These are phyloP conservation scores for Trichoderma harzianum DNA, from an alignment of 2,329 filamentous ascomycete genomes.

Conservation along the genomic window DNA sequence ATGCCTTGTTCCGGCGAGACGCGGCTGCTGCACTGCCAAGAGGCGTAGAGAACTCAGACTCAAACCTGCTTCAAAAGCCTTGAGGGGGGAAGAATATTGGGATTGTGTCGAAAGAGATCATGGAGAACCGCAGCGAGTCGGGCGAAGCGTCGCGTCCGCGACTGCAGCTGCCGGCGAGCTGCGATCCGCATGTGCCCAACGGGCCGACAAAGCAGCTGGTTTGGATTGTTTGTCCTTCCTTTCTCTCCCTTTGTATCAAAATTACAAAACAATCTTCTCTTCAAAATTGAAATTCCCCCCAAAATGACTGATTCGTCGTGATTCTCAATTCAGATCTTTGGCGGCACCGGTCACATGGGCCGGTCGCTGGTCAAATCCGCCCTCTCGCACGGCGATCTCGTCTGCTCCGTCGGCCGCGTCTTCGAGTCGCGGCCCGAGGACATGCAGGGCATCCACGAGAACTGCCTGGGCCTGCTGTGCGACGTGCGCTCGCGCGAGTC, in stretches of 20 bases:
- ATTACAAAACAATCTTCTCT: not conserved
- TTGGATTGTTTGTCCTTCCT: conserved; percentile 69
- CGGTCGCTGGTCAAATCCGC: conserved; percentile 82
- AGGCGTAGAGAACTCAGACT: not conserved
- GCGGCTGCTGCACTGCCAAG: conserved; percentile 1
- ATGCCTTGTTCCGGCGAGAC: not conserved
- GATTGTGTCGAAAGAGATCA: not conserved
- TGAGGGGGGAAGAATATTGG: not conserved
- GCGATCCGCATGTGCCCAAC: conserved; percentile 73
- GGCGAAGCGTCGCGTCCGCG: conserved; percentile 22
- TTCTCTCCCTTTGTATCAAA: not conserved
- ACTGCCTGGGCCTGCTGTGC: conserved; percentile 78
- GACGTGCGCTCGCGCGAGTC: conserved; percentile 83
- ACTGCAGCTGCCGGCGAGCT: conserved; percentile 70
- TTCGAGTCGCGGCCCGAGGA: conserved; percentile 70
- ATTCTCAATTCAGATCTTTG: conserved; percentile 66
- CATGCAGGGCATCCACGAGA: conserved; percentile 68
- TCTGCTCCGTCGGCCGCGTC: conserved; percentile 80
- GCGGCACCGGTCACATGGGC: conserved; percentile 95
- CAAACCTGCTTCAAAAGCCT: not conserved
- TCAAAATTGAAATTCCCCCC: too few relatives aligned
- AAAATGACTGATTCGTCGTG: not conserved
- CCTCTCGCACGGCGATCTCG: conserved; percentile 75
- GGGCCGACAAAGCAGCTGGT: conserved; percentile 71
- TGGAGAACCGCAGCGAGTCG: conserved; percentile 11